Evolutionary conservation across 1,139 yeast species (phyloP), one percentile per base, ranked within the genome.

Genomic region (Diutina sp.): DNA sequence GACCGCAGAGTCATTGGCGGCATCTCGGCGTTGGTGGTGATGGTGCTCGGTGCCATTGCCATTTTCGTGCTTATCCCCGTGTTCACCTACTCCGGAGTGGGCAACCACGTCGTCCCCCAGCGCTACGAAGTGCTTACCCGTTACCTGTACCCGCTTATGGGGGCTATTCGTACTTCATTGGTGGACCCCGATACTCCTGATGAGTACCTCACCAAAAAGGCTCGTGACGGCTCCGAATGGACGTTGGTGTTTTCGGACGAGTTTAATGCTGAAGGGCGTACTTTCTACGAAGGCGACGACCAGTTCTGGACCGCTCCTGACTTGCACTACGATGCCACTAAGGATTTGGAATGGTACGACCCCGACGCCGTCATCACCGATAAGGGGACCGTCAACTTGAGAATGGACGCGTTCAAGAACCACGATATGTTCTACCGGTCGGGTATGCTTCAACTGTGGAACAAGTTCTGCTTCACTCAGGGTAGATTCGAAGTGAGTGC

Each of bases 361-460:
- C 96, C 96, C 2, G 96, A 88, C 67, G 95, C 95, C 4, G 80
- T 74, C 2, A 74, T 82, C 7, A 89, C 96, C 0, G 74, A 69
- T 6, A 78, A 84, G 60, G 96, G 96, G 56, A 73, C 88, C 1
- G 70, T 87, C 53, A 72, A 72, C 55, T 65, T 89, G n/a, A 74
- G 83, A 56, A 72, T 89, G 80, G 96, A 88, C 65, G 90, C 95
- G 4, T 84, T 72, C 66, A 72, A 79, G 60, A 86, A 84, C 65
- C 93, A 88, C 68, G 77, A 83, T 62, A 72, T 89, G 60, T 84
- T 79, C 65, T 89, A 88, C 69, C 77, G 95, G 60, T 85, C 93
- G 0, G 96, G 90, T 16, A 88, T 89, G 96, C 64, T 89, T 18
- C 96, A 89, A 69, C 73, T 83, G 48, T 89, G 96, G 96, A 89